A percentile compares a stretch with the other conserved stretches of the same genome.
phyloP scores from a whole-genome alignment of 1,284 basidiomycete genomes.

The Fomitiporia mediterranea region DNA sequence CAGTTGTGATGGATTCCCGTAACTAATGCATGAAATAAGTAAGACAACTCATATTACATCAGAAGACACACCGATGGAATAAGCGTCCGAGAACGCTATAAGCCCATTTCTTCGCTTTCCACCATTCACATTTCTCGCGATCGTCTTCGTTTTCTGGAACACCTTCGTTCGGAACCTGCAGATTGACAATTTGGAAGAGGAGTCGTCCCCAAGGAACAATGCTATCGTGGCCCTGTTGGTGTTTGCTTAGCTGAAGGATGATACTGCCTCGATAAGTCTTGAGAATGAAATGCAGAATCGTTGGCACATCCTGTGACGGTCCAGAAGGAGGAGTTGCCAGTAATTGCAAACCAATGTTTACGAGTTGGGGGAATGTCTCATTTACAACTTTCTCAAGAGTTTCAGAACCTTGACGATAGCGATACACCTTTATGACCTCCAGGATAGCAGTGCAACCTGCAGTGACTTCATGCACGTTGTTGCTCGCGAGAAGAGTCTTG shows the following conservation, averaged over 20 bases:
- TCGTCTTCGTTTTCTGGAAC: slow-evolving; percentile 71
- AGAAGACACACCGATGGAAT: slow-evolving; percentile 56
- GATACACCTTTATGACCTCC: slow-evolving; percentile 71
- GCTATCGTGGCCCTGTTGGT: slow-evolving; percentile 70
- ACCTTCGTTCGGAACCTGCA: slow-evolving; percentile 58
- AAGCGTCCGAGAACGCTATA: slow-evolving; percentile 68
- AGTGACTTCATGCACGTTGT: slow-evolving; percentile 64
- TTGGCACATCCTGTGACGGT: slow-evolving; percentile 62
- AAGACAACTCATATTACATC: slow-evolving; percentile 7
- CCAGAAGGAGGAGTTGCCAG: slow-evolving; percentile 53
- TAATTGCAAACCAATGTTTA: slow-evolving; percentile 62
- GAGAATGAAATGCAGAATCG: slow-evolving; percentile 75
- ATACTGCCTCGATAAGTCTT: slow-evolving; percentile 82
- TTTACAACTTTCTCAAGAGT: slow-evolving; percentile 55
- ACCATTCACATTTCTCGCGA: slow-evolving; percentile 76
- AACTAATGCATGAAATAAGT: slow-evolving; percentile 37
- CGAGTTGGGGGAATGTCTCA: slow-evolving; percentile 69
- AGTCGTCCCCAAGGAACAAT: slow-evolving; percentile 82
- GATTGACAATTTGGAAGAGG: slow-evolving; percentile 71
- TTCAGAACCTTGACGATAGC: slow-evolving; percentile 60
- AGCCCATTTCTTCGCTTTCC: slow-evolving; percentile 89
- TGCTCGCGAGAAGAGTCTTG: slow-evolving; percentile 57
- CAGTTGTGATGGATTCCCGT: slow-evolving; percentile 81
- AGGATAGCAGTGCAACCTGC: slow-evolving; percentile 74
- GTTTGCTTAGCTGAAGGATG: slow-evolving; percentile 60